phyloP scores from a whole-genome alignment of 2,329 filamentous ascomycete genomes.

The Colletotrichum lindemuthianum region DNA sequence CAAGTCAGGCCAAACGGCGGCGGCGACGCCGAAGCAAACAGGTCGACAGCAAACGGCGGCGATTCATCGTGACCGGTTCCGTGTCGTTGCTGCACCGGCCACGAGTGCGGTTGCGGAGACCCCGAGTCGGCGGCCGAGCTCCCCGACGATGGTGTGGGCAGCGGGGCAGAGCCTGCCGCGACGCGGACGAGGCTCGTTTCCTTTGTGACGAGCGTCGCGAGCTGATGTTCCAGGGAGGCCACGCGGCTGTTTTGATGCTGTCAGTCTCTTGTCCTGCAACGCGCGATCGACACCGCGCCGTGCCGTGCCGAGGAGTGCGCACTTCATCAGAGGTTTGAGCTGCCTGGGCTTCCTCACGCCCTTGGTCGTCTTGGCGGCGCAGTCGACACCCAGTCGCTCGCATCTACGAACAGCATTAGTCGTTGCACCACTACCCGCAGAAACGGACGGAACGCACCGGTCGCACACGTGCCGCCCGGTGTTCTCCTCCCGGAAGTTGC shows the following conservation, averaged over 20 bases:
- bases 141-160: background rate
- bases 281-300: background rate
- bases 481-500: conserved; percentile 34
- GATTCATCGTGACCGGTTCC: background rate
- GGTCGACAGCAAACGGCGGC: no score
- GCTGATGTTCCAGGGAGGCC: conserved; percentile 40
- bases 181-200: background rate
- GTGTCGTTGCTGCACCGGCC: background rate
- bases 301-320: conserved; percentile 7
- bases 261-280: background rate
- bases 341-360: conserved; percentile 46
- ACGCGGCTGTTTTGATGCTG: conserved; percentile 36
- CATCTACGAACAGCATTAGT: conserved; percentile 35
- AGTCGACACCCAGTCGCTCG: conserved; percentile 41
- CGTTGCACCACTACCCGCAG: background rate
- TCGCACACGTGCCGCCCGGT: conserved; percentile 30
- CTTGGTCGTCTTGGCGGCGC: conserved; percentile 42
- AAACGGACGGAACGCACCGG: conserved; percentile 11
- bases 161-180: background rate
- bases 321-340: conserved; percentile 43
- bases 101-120: background rate
- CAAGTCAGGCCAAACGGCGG: conserved; percentile 51
- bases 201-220: conserved; percentile 32
- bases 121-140: background rate
- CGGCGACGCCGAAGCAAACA: no score